Base-by-base conservation (phyloP, 768 basidiomycete genomes). In the Cytidiella melzeri region DNA sequence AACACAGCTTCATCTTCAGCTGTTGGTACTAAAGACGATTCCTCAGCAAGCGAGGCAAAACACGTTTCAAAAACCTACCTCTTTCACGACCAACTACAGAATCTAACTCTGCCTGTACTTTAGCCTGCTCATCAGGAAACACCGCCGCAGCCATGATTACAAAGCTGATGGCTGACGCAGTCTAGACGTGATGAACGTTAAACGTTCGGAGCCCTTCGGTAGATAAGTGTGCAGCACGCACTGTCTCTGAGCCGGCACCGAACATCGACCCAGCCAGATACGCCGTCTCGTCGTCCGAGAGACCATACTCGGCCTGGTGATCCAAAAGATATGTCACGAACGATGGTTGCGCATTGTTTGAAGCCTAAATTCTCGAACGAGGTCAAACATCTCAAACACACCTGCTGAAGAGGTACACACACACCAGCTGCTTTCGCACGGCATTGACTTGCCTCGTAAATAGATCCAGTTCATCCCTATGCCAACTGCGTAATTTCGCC, bases 401-500 rank as follows among this genome's bases (percentile, higher is more conserved):
- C 13, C 21, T 7, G n/a, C 40, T 24, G 6, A 43, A 15, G 24
- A 48, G 23, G 13, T 45, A 12, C 27, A 43, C 28, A 53, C 51
- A 38, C 27, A 67, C 69, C 57, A 71, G 57, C 18, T 59, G 54
- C 30, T 57, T 50, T n/a, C 58, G 52, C 10, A 66, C 66, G 6
- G 41, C 43, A 10, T 64, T 56, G 12, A 72, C 24, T 50, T 68
- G 68, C 0, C 61, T 52, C 10, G 54, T 30, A 47, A 65, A 73
- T 30, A 72, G 53, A 1, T 41, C 54, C 10, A 69, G 58, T 52
- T 73, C 72, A 41, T 72, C 67, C 25, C 54, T n/a, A 53, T 84
- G 82, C 43, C 79, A 81, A 3, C 68, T 63, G 47, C 74, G 69
- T 7, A 87, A 66, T 50, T 80, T 73, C n/a, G 73, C 70, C 3